phyloP scores from a whole-genome alignment of 768 basidiomycete genomes.

The Myochromella boudieri region DNA sequence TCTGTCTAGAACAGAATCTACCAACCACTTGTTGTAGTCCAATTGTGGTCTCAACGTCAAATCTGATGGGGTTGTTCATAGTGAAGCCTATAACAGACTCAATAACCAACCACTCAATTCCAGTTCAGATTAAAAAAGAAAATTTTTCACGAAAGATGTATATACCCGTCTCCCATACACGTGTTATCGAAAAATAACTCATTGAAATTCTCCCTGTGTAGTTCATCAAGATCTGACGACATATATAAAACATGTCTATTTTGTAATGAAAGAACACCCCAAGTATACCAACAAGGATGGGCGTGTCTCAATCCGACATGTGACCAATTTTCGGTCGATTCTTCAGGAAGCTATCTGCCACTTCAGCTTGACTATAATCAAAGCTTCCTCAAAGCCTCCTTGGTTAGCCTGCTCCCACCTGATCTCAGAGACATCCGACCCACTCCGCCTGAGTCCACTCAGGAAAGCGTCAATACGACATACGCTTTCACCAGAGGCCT shows the following conservation, averaged over 20 bases:
- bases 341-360: slow-evolving; percentile 25
- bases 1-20: too few relatives aligned
- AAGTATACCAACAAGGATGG: slow-evolving; percentile 57
- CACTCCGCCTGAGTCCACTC: slow-evolving; percentile 24
- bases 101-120: not conserved
- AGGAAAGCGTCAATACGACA: slow-evolving; percentile 44
- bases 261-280: slow-evolving; percentile 47
- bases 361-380: slow-evolving; percentile 44
- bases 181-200: not conserved
- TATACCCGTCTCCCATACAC: not conserved
- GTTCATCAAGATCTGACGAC: slow-evolving; percentile 16
- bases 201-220: slow-evolving; percentile 8
- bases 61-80: too few relatives aligned
- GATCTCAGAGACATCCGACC: slow-evolving; percentile 41
- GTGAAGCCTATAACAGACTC: too few relatives aligned
- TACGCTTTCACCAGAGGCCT: slow-evolving; percentile 64
- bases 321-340: slow-evolving; percentile 50
- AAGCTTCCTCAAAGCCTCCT: slow-evolving; percentile 42
- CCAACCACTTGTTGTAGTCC: too few relatives aligned
- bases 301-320: slow-evolving; percentile 66
- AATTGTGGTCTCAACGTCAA: too few relatives aligned
- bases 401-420: slow-evolving; percentile 28
- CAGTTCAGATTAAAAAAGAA: not conserved
- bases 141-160: not conserved
- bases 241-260: slow-evolving; percentile 33